Percentiles rank a stretch among this genome's conserved stretches.
These are phyloP conservation scores for Aureobasidium sp. DNA, from an alignment of 2,329 filamentous ascomycete genomes.

Conservation along the genomic window DNA sequence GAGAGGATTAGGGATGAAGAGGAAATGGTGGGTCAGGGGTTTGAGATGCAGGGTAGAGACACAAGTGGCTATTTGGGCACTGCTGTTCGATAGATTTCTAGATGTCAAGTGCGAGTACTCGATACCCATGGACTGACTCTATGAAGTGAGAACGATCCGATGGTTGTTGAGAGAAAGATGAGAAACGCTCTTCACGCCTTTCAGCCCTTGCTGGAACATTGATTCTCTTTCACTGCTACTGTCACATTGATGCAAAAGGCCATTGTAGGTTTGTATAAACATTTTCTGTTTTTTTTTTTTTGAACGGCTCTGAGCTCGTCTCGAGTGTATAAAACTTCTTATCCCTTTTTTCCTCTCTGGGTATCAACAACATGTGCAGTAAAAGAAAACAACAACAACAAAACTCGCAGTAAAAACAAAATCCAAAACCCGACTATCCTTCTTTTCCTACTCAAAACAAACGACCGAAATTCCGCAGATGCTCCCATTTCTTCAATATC, in stretches of 20 bases:
- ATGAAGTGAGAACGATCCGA: too few species aligned
- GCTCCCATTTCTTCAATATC: background rate
- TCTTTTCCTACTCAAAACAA: background rate
- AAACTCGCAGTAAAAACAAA: background rate
- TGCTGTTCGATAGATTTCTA: background rate
- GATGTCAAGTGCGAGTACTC: too few species aligned
- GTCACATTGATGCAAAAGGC: background rate
- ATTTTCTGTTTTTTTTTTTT: background rate
- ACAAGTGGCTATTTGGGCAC: background rate
- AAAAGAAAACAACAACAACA: background rate
- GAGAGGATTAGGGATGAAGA: slow-evolving; percentile 41
- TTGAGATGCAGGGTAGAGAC: slow-evolving; percentile 11
- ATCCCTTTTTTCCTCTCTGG: background rate
- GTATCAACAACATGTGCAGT: slow-evolving; percentile 6
- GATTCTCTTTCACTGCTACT: background rate
- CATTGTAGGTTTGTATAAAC: background rate
- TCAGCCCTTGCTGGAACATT: too few species aligned
- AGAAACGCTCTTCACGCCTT: background rate
- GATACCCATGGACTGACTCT: background rate
- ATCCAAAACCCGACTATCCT: background rate
- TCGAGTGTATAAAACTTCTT: background rate
- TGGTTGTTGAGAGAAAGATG: too few species aligned
- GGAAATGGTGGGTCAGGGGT: slow-evolving; percentile 24
- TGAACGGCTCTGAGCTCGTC: background rate
- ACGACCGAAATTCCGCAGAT: background rate